Evolutionary conservation across 139 green algal genomes (phyloP).

Genomic region (Micromonas pusilla): DNA sequence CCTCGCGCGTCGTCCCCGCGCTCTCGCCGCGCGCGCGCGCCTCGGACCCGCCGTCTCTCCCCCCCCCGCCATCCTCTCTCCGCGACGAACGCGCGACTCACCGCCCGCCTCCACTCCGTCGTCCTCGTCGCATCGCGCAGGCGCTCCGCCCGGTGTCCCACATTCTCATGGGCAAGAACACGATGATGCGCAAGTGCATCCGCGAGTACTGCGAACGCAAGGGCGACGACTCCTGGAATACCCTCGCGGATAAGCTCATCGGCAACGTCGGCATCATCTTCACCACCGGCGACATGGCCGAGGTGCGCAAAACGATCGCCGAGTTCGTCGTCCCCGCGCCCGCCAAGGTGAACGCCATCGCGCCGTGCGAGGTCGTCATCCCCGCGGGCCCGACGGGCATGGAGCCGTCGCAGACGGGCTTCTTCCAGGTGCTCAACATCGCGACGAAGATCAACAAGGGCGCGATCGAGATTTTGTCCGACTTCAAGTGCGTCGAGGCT

Average conservation of each 20-base stretch:
- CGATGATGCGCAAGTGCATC: conserved; percentile 95
- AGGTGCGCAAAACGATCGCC: conserved; percentile 70
- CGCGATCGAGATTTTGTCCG: conserved; percentile 86
- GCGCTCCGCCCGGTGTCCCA: conserved; percentile 70
- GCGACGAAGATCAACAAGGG: conserved; percentile 99
- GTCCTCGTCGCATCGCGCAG: conserved; percentile 40
- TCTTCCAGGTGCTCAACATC: conserved; percentile 99
- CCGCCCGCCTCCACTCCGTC: not conserved
- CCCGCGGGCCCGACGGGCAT: conserved; percentile 86
- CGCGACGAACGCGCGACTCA: not conserved
- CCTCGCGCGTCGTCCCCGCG: not conserved
- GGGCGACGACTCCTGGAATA: conserved; percentile 74
- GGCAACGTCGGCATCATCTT: conserved; percentile 98
- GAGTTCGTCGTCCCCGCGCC: conserved; percentile 89
- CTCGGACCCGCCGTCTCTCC: not conserved
- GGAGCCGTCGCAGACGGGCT: conserved; percentile 97
- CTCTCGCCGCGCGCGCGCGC: not conserved
- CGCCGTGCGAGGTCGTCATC: conserved; percentile 82
- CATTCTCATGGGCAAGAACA: conserved; percentile 99
- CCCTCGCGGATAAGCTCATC: conserved; percentile 77
- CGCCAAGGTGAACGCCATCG: conserved; percentile 81
- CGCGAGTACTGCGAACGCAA: conserved; percentile 84
- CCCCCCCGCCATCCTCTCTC: not conserved
- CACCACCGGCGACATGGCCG: conserved; percentile 63
- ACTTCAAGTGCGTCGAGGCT: conserved; percentile 78